phyloP scores from a whole-genome alignment of 495 filamentous ascomycete species.

The Wilcoxina mikolae region DNA sequence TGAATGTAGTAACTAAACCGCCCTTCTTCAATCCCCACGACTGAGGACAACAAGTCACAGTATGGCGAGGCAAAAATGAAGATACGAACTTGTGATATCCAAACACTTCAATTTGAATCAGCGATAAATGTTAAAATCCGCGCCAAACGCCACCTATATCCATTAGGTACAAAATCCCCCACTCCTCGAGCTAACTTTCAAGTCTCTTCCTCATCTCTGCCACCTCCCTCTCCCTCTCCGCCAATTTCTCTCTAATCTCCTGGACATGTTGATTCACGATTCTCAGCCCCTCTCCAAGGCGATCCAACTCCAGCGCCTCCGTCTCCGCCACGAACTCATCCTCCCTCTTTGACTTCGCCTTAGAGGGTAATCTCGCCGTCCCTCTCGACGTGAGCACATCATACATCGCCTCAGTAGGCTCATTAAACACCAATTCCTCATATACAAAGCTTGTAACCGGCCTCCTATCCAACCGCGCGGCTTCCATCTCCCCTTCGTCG shows the following conservation, averaged over 20 bases:
- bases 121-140: no score
- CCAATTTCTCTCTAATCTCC: conserved; percentile 50
- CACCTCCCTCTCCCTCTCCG: conserved; percentile 48
- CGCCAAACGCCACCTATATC: no score
- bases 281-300: conserved; percentile 44
- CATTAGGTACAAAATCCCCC: no score
- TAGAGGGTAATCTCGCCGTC: conserved; percentile 33
- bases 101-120: no score
- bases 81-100: no score
- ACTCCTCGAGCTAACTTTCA: no score
- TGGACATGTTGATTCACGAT: conserved; percentile 55
- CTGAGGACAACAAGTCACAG: no score
- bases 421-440: conserved; percentile 90
- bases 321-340: conserved; percentile 46
- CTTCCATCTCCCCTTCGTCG: conserved; percentile 52
- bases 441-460: conserved; percentile 61
- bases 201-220: conserved; percentile 42
- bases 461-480: conserved; percentile 43
- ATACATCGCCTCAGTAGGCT: conserved; percentile 81
- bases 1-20: no score
- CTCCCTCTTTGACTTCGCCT: conserved; percentile 33
- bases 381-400: conserved; percentile 57
- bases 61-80: no score
- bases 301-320: conserved; percentile 53
- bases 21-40: no score